Base-by-base conservation (phyloP, 139 green algal genomes). In the Raphidocelis subcapitata region DNA sequence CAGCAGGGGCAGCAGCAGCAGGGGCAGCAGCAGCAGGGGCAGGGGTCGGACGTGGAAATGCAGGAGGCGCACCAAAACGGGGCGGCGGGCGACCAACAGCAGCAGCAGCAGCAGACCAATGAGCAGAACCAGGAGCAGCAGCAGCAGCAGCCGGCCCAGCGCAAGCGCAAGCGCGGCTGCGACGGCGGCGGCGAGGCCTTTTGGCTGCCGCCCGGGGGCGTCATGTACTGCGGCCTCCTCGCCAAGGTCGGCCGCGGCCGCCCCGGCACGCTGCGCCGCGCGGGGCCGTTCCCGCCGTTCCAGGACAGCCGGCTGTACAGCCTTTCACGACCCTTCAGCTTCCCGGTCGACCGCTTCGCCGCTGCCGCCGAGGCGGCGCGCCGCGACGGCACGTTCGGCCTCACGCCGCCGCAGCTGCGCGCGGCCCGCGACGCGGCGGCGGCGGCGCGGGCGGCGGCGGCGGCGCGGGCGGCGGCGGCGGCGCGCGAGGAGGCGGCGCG, bases 221-320 rank as follows among this genome's bases (percentile, higher is more conserved):
- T 63, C 28, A 47, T 56, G 5, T 75, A 75, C 60, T 55, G 69
- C 37, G 65, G 65, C 44, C 65, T 57, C 4, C 41, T 75, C 28
- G 37, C 36, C 2, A 56, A 57, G 26, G 5, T 10, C 33, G 44
- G 29, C 24, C 47, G 65, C 61, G 65, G n/a, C 31, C 62, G 46
- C 65, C 44, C 44, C 66, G 41, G 57, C 69, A 67, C 55, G 31
- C 29, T 59, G 23, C 52, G 20, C 20, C 52, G 4, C 20, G 10
- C 52, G 52, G 20, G 3, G 23, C 16, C 52, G 16, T 15, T 31
- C 1, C 69, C 57, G 28, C 37, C 65, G 20, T 49, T 49, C 41
- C 41, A 8, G 41, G 41, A 49, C 12, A 8, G 41, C 8, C 12
- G 8, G 41, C 41, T 49, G 8, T 49, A 47, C 36, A 0, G 35